phyloP scores from a whole-genome alignment of 805 yeast species.

The Yarrowia osloensis region DNA sequence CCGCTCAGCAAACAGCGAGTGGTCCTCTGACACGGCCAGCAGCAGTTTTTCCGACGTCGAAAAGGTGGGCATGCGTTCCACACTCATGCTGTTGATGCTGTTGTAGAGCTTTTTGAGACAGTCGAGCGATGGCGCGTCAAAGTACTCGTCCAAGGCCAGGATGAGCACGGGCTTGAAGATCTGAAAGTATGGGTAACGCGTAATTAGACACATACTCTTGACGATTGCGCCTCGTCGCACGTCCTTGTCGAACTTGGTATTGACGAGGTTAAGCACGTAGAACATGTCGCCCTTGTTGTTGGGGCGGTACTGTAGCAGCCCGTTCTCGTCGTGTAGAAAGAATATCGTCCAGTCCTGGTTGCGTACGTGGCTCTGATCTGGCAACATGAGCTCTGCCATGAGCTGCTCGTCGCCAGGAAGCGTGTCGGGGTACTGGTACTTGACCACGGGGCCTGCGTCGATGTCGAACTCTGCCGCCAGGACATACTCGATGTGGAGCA shows the following conservation, averaged over 20 bases:
- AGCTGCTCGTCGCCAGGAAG: conserved; percentile 37
- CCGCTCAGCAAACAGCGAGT: conserved; percentile 38
- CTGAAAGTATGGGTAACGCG: conserved; percentile 54
- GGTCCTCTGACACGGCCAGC: conserved; percentile 36
- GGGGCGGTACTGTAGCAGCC: conserved; percentile 14
- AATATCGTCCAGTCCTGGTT: conserved; percentile 59
- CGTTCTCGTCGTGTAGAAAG: conserved; percentile 42
- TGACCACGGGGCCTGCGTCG: conserved; percentile 67
- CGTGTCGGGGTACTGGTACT: conserved; percentile 57
- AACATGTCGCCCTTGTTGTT: conserved; percentile 49
- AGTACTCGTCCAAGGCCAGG: conserved; percentile 54
- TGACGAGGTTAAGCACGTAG: conserved; percentile 60
- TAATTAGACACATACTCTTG: conserved; percentile 60
- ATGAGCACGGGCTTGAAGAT: conserved; percentile 61
- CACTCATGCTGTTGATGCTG: conserved; percentile 39
- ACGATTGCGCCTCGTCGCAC: conserved; percentile 62
- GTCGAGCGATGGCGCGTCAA: conserved; percentile 38
- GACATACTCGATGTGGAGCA: conserved; percentile 53
- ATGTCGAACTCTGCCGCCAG: conserved; percentile 79
- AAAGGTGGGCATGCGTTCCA: conserved; percentile 39
- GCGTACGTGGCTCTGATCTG: conserved; percentile 59
- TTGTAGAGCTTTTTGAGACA: conserved; percentile 40
- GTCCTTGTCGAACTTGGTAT: conserved; percentile 47
- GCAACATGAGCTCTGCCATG: conserved; percentile 60
- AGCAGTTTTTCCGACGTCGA: conserved; percentile 38